Conservation (phyloP, 2,329 filamentous ascomycete species). For the Colletotrichum theobromicola region DNA sequence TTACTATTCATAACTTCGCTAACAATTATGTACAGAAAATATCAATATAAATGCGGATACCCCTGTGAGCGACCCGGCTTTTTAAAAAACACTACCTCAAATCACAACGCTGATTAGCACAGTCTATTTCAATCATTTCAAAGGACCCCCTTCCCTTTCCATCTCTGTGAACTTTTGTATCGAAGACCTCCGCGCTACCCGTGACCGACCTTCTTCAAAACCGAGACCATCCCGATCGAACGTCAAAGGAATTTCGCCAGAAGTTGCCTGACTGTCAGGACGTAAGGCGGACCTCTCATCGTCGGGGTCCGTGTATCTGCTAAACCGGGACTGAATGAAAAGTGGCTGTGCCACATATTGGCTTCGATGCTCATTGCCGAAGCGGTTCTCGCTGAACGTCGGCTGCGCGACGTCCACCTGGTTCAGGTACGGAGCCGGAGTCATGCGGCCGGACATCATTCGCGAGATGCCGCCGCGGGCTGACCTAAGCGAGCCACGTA, state of each 20-base stretch:
- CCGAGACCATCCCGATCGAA: slow-evolving; percentile 6
- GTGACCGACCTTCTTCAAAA: neutral
- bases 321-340: slow-evolving; percentile 12
- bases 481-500: slow-evolving; percentile 5
- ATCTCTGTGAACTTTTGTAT: slow-evolving; percentile 4
- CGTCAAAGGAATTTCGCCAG: slow-evolving; percentile 11
- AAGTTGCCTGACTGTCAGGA: slow-evolving; percentile 6
- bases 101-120: neutral
- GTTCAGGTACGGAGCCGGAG: neutral
- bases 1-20: neutral
- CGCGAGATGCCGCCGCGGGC: neutral
- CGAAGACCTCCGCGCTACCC: neutral
- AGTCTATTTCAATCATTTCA: slow-evolving; percentile 16
- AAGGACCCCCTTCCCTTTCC: neutral
- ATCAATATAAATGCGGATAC: neutral
- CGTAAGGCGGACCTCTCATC: neutral
- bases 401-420: neutral
- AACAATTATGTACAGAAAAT: neutral
- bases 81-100: neutral
- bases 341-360: slow-evolving; percentile 8
- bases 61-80: neutral
- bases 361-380: neutral
- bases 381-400: neutral
- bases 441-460: slow-evolving; percentile 2
- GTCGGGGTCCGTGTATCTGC: slow-evolving; percentile 7